Evolutionary conservation across 106 monocot genomes (phyloP), one percentile per base, ranked within the genome.

Genomic region (Dioscorea zingiberensis): DNA sequence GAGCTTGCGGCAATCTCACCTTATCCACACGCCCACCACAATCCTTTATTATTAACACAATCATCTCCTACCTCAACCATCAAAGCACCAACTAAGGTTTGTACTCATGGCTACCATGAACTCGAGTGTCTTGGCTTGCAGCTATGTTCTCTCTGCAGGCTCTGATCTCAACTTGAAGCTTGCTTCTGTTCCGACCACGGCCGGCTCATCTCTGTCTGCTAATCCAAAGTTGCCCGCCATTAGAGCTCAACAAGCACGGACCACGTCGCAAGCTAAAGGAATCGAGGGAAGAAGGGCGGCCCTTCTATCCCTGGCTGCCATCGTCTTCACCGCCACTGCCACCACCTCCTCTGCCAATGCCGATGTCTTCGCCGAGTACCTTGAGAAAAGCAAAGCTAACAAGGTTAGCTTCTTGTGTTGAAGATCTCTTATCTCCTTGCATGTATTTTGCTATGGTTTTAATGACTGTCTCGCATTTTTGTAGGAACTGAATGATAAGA

Each of bases 331-430:
- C 17, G 65, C 81, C 25, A 64, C 80, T 3, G 79, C 80, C 10
- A 58, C 76, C 27, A 44, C 69, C 18, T 73, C 80, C 4, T 60
- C 80, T 18, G 97, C 97, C 30, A 80, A 89, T 26, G 92, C 97
- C 45, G 71, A 85, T 17, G 28, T 98, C 81, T 62, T 98, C 18
- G 97, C 88, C 2, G 88, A 88, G n/a, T 98, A 92, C 55, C 85
- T 98, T 44, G 97, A 98, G 83, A 98, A 76, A 77, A 92, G 88
- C 84, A 87, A 92, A 61, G 97, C 88, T 45, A 97, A 92, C 83
- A 97, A 97, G 88, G 97, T 97, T n/a, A 14, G 61, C 19, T 47
- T 3, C 19, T 44, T 27, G 19, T 49, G 8, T 27, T 27, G n/a
- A 17, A 61, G 0, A 1, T 13, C 13, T 13, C 25, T 18, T 0